Evolutionary conservation across 805 yeast genomes (phyloP), one percentile per base, ranked within the genome.

Genomic region (Wickerhamiella kurtzmanii): DNA sequence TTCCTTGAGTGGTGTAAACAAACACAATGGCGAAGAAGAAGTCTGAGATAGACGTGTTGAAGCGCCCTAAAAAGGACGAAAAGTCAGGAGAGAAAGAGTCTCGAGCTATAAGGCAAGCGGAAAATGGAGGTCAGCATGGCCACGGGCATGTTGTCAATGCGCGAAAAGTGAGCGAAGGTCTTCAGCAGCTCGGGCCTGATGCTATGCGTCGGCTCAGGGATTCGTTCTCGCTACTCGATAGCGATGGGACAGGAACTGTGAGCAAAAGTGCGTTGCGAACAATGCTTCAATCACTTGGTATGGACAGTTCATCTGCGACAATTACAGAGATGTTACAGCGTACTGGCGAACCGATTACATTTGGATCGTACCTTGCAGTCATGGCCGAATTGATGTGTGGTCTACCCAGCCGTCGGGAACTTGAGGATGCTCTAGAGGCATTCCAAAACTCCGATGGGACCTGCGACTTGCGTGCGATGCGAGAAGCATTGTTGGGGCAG

Each of bases 181-280:
- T 56, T 28, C 53, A 49, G 46, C 58, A 54, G 47, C 49, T 57
- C 28, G 50, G 52, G 13, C 60, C 55, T 6, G 47, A 50, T 2
- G 56, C 58, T 9, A 55, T 55, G 49, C 47, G 53, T 9, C 51
- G 55, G 15, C 53, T 57, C 4, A 55, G 60, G 21, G 60, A 57
- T 44, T 48, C 57, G 38, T 57, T 53, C 43, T 45, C 49, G 19
- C 46, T 56, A 46, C 49, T 57, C 16, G 60, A 57, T 46, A 51
- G 52, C 35, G 59, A 55, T 35, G 54, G 57, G 17, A 22, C 53
- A 8, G 60, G 60, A 16, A 38, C 52, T 13, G 56, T 57, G 2
- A 41, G 56, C n/a, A 45, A 50, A n/a, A 46, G 45, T 22, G 50
- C 56, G 13, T 39, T 57, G 41, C 39, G 44, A 16, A 51, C 46